phyloP scores from a whole-genome alignment of 2,329 filamentous ascomycete genomes.

The Aureobasidium uvarum region DNA sequence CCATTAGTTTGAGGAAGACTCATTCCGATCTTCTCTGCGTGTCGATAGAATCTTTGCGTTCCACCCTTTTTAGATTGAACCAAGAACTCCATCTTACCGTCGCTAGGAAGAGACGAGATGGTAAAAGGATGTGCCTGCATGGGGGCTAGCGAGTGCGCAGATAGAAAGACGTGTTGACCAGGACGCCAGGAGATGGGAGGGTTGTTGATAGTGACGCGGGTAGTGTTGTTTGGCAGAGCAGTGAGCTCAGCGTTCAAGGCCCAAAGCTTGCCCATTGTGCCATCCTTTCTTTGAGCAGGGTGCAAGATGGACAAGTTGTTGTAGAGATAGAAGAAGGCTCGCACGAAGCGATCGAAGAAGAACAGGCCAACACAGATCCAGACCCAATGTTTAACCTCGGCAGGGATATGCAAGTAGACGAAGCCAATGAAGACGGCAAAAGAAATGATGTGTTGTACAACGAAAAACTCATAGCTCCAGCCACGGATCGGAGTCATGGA shows the following conservation, averaged over 20 bases:
- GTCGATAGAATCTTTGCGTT: constrained; percentile 52
- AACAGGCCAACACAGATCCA: constrained; percentile 65
- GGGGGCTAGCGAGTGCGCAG: constrained; percentile 56
- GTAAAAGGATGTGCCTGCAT: constrained; percentile 65
- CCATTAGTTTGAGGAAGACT: constrained; percentile 19
- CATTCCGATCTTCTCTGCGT: constrained; percentile 51
- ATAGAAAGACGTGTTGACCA: constrained; percentile 63
- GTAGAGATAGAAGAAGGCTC: constrained; percentile 42
- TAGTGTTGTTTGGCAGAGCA: constrained; percentile 55
- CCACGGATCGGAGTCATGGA: constrained; percentile 63
- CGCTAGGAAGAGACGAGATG: constrained; percentile 56
- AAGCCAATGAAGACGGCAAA: constrained; percentile 63
- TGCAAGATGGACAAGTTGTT: constrained; percentile 45
- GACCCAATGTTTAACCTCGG: constrained; percentile 55
- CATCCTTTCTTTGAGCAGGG: constrained; percentile 34
- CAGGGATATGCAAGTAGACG: constrained; percentile 62
- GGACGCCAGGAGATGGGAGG: constrained; percentile 59
- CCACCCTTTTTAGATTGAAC: constrained; percentile 56
- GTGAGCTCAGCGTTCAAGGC: constrained; percentile 27
- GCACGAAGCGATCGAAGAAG: constrained; percentile 60
- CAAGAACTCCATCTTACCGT: constrained; percentile 57
- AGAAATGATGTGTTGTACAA: constrained; percentile 64
- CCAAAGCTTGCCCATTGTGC: constrained; percentile 28
- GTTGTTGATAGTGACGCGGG: constrained; percentile 56
- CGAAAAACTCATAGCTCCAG: constrained; percentile 68